These are phyloP conservation scores for Botrytis elliptica DNA, from an alignment of 2,329 filamentous ascomycete species.

Conservation along the genomic window DNA sequence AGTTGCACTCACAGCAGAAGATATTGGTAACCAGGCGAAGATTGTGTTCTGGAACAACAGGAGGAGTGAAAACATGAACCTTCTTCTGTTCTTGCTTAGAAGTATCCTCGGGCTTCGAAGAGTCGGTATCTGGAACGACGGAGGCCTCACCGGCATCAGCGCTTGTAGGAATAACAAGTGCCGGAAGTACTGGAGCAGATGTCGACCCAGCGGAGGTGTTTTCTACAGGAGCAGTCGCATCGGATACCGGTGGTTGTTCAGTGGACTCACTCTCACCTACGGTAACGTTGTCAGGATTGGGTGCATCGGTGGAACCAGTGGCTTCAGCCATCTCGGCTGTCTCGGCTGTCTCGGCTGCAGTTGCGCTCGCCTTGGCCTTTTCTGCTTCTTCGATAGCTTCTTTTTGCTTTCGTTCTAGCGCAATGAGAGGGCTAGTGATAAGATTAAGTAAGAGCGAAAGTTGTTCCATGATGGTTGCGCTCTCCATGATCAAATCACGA, in stretches of 20 bases:
- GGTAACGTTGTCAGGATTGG: constrained; percentile 25
- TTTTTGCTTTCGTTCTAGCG: constrained; percentile 78
- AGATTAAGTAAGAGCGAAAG: constrained; percentile 83
- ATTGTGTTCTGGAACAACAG: constrained; percentile 83
- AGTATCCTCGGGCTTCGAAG: constrained; percentile 32
- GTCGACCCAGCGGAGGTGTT: not conserved
- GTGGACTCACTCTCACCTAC: not conserved
- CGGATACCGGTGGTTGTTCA: constrained; percentile 9
- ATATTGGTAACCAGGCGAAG: constrained; percentile 94
- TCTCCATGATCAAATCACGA: constrained; percentile 94
- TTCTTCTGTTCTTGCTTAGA: constrained; percentile 38
- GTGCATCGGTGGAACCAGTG: not conserved
- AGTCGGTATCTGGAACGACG: constrained; percentile 24
- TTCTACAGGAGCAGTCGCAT: not conserved
- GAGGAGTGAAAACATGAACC: constrained; percentile 65
- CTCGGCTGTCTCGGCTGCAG: constrained; percentile 25
- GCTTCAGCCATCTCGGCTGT: constrained; percentile 31
- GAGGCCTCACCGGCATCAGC: constrained; percentile 7
- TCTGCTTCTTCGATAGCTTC: constrained; percentile 58
- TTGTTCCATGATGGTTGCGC: constrained; percentile 93
- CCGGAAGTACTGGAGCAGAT: not conserved
- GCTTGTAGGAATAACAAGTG: constrained; percentile 13
- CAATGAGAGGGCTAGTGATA: constrained; percentile 82
- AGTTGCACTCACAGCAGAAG: constrained; percentile 93
- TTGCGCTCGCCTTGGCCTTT: constrained; percentile 42